phyloP scores from a whole-genome alignment of 2,329 filamentous ascomycete species.

The Didymella glomerata region DNA sequence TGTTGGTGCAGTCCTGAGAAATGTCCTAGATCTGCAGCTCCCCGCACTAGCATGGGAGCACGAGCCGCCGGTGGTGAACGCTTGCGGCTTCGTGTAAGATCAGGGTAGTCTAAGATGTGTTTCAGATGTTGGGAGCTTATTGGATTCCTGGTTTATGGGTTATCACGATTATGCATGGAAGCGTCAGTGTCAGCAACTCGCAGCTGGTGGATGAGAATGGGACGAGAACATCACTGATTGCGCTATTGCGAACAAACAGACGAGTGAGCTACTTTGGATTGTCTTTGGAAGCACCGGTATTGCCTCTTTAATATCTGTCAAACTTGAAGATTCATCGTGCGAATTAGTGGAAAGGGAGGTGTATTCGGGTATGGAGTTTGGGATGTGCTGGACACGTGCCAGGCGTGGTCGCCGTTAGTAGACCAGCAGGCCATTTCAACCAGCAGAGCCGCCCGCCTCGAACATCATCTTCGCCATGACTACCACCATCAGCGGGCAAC shows the following conservation, averaged over 20 bases:
- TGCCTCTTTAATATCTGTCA: neutral
- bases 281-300: too few relatives aligned
- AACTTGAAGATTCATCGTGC: neutral
- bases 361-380: neutral
- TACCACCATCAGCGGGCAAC: constrained; percentile 3
- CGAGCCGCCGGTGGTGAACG: constrained; percentile 37
- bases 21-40: constrained; percentile 31
- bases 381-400: constrained; percentile 9
- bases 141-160: neutral
- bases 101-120: constrained; percentile 4
- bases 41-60: constrained; percentile 38
- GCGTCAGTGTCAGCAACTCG: neutral
- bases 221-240: neutral
- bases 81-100: constrained; percentile 20
- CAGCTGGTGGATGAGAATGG: neutral
- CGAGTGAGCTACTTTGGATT: neutral
- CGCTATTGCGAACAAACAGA: neutral
- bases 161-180: neutral
- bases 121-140: constrained; percentile 10
- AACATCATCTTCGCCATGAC: constrained; percentile 19
- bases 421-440: neutral
- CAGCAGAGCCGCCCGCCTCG: constrained; percentile 14
- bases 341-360: neutral
- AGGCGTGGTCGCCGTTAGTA: constrained; percentile 8
- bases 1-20: constrained; percentile 32